phyloP scores from a whole-genome alignment of 108 stramenopile species.

The Skeletonema potamos region DNA sequence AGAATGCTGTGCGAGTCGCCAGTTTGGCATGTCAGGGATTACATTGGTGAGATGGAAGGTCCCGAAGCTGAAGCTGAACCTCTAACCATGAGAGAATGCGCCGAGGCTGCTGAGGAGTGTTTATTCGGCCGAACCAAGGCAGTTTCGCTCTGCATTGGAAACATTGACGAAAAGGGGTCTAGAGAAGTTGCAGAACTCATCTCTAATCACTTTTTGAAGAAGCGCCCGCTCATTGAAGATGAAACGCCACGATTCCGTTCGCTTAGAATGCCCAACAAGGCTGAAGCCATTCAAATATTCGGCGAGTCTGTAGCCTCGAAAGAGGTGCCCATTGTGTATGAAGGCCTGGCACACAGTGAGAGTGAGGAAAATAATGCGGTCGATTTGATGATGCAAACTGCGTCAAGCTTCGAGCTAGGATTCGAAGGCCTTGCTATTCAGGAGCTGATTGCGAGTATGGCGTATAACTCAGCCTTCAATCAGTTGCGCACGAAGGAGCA shows the following conservation, averaged over 20 bases:
- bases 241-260: constrained; percentile 76
- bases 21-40: constrained; percentile 82
- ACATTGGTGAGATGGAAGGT: constrained; percentile 81
- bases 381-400: constrained; percentile 76
- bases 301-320: constrained; percentile 37
- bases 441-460: constrained; percentile 76
- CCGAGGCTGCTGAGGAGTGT: constrained; percentile 62
- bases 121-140: constrained; percentile 65
- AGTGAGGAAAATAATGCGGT: constrained; percentile 85
- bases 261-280: constrained; percentile 69
- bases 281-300: constrained; percentile 76
- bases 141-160: constrained; percentile 81
- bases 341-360: constrained; percentile 66
- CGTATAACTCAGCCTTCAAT: constrained; percentile 86
- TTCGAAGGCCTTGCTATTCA: constrained; percentile 77
- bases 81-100: constrained; percentile 85
- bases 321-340: constrained; percentile 62
- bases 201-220: constrained; percentile 51
- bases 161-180: constrained; percentile 75
- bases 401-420: constrained; percentile 62
- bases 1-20: constrained; percentile 74
- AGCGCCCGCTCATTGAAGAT: constrained; percentile 52
- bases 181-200: constrained; percentile 58
- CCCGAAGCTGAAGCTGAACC: constrained; percentile 64
- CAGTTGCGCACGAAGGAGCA: constrained; percentile 86